Evolutionary conservation across 805 yeast genomes (phyloP).

Genomic region (Wickerhamiella spandovensis): DNA sequence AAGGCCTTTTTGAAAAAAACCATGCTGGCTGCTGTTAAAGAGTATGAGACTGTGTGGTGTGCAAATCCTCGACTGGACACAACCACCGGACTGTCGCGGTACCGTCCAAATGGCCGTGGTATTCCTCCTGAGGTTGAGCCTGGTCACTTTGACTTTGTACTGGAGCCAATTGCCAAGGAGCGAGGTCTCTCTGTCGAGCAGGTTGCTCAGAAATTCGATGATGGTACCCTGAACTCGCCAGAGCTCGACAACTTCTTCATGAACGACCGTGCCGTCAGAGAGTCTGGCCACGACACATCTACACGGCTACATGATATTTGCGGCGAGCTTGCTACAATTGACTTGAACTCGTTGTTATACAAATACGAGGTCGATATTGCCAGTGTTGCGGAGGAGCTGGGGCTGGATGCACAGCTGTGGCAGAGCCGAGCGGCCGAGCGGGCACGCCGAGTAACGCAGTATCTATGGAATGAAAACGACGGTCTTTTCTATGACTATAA

Average conservation of each 20-base stretch:
- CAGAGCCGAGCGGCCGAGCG: slow-evolving; percentile 40
- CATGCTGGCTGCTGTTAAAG: slow-evolving; percentile 68
- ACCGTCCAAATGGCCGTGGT: slow-evolving; percentile 84
- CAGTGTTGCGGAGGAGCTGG: slow-evolving; percentile 39
- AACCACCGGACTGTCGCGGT: slow-evolving; percentile 70
- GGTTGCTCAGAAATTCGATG: slow-evolving; percentile 58
- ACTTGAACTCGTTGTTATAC: slow-evolving; percentile 70
- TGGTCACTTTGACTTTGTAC: slow-evolving; percentile 64
- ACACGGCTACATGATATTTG: slow-evolving; percentile 83
- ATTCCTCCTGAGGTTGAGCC: slow-evolving; percentile 95
- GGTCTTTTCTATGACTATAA: slow-evolving; percentile 80
- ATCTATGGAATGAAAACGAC: slow-evolving; percentile 70
- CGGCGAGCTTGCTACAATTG: slow-evolving; percentile 83
- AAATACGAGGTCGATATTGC: slow-evolving; percentile 86
- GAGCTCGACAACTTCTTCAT: slow-evolving; percentile 75
- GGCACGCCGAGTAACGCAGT: slow-evolving; percentile 42
- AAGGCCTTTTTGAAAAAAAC: slow-evolving; percentile 50
- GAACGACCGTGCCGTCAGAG: slow-evolving; percentile 91
- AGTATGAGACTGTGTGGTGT: slow-evolving; percentile 73
- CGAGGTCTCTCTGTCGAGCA: slow-evolving; percentile 43
- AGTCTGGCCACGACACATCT: slow-evolving; percentile 91
- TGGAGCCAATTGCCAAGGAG: slow-evolving; percentile 56
- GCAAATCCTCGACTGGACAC: slow-evolving; percentile 58
- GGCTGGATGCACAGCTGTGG: slow-evolving; percentile 50
- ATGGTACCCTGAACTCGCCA: slow-evolving; percentile 54